Evolutionary conservation across 1,139 yeast genomes (phyloP).

Genomic region (Pichia sp.): DNA sequence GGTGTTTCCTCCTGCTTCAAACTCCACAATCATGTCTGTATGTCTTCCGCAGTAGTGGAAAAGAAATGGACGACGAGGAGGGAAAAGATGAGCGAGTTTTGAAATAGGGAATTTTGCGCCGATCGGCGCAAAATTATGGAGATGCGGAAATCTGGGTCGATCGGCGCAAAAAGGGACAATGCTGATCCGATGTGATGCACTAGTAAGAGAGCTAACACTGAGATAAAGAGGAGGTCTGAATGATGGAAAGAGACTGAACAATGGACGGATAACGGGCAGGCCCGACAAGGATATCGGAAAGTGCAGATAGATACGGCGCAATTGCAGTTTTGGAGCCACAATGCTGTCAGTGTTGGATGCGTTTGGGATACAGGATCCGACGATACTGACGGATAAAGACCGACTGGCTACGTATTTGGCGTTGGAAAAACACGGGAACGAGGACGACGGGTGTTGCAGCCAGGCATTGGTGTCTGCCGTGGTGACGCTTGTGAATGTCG

Average conservation of each 20-base stretch:
- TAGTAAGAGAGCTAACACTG: too few species aligned
- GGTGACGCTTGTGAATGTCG: background rate
- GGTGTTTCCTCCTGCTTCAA: background rate
- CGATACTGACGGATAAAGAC: background rate
- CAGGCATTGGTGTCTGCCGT: background rate
- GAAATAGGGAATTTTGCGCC: background rate
- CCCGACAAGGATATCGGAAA: background rate
- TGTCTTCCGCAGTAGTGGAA: background rate
- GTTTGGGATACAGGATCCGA: conserved; percentile 1
- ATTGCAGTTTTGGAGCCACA: background rate
- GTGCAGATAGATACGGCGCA: background rate
- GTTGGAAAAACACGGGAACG: background rate
- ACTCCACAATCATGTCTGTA: too few species aligned
- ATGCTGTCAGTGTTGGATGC: conserved; percentile 5
- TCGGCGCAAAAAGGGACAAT: too few species aligned
- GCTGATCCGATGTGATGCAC: too few species aligned
- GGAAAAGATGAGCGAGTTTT: background rate
- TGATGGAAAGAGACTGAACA: background rate
- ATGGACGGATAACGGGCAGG: background rate
- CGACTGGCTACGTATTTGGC: background rate
- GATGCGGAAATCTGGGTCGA: background rate
- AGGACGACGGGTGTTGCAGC: background rate
- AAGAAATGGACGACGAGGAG: background rate
- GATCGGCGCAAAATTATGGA: background rate
- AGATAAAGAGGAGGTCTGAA: background rate